Percentiles rank a stretch among this genome's conserved stretches.
These are phyloP conservation scores for Chrysoporthe puriensis DNA, from an alignment of 2,329 filamentous ascomycete species.

Conservation along the genomic window DNA sequence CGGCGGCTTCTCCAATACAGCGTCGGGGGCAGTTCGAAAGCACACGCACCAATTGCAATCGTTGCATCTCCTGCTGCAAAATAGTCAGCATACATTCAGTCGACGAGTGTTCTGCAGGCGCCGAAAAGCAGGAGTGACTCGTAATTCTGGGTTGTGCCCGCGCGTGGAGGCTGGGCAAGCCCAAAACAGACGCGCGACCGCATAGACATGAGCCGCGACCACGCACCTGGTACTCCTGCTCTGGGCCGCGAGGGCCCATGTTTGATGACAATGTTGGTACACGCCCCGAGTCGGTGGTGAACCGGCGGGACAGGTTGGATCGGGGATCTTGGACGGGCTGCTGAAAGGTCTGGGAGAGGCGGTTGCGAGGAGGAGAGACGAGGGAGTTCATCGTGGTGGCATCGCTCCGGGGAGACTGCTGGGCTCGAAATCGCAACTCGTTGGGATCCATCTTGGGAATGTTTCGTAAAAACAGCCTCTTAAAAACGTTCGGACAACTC, in stretches of 20 bases:
- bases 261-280: slow-evolving; percentile 74
- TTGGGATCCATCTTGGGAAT: slow-evolving; percentile 61
- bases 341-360: slow-evolving; percentile 58
- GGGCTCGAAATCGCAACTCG: slow-evolving; percentile 76
- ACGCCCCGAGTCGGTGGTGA: slow-evolving; percentile 89
- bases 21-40: slow-evolving; percentile 1
- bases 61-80: slow-evolving; percentile 62
- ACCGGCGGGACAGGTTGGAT: slow-evolving; percentile 81
- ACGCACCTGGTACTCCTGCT: slow-evolving; percentile 49
- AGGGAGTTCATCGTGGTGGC: slow-evolving; percentile 74
- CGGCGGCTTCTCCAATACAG: background rate
- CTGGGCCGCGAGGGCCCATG: slow-evolving; percentile 53
- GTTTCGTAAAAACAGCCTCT: slow-evolving; percentile 39
- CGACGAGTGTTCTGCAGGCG: background rate
- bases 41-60: slow-evolving; percentile 69
- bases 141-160: slow-evolving; percentile 4
- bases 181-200: slow-evolving; percentile 20
- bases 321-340: slow-evolving; percentile 67
- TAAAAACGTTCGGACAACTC: slow-evolving; percentile 35
- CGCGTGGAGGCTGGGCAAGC: slow-evolving; percentile 22
- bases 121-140: background rate
- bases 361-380: slow-evolving; percentile 74
- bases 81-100: slow-evolving; percentile 14
- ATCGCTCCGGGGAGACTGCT: slow-evolving; percentile 79
- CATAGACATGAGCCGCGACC: slow-evolving; percentile 16